Evolutionary conservation across 768 basidiomycete genomes (phyloP), one percentile per base, ranked within the genome.

Genomic region (Mycena latifolia): DNA sequence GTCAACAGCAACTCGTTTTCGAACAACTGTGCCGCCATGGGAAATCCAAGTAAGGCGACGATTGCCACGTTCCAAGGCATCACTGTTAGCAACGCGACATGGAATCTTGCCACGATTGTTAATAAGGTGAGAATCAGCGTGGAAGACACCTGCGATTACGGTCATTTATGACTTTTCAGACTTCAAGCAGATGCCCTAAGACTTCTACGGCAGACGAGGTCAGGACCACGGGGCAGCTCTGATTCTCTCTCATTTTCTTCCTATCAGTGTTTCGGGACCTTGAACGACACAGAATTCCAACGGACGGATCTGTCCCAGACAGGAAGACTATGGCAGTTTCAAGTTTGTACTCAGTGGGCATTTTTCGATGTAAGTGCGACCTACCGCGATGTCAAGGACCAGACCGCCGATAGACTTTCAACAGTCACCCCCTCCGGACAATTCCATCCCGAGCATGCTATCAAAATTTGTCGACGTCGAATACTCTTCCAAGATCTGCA

Each of bases 301-400:
- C 80, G 84, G 12, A 89, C 85, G 3, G 85, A 84, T 17, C 78
- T 95, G 12, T 84, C 89, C 60, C 86, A 93, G 71, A 85, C 84
- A 14, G 96, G 96, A 95, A 85, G 94, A 48, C 78, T 90, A 15
- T 98, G 96, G 96, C 70, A 81, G 11, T 96, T 94, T 84, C 96
- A 94, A 79, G 93, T 94, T 57, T 95, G 94, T 80, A 95, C 93
- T 0, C 88, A 96, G 71, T 98, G 97, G 97, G 97, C 95, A 5
- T 99, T 94, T 77, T 95, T 97, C 75, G 90, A 85, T 33, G 94
- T 92, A 71, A 37, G 87, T 74, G 47, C 43, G 29, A 46, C 25
- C 29, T 45, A 25, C 45, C 43, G 45, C 61, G 27, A 37, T 61
- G 50, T 52, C 39, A 24, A 48, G 35, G 47, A 43, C 47, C 57